Percentiles rank a stretch among this genome's conserved stretches.
These are phyloP conservation scores for Microbotryum intermedium DNA, from an alignment of 1,284 basidiomycete species.

Conservation along the genomic window DNA sequence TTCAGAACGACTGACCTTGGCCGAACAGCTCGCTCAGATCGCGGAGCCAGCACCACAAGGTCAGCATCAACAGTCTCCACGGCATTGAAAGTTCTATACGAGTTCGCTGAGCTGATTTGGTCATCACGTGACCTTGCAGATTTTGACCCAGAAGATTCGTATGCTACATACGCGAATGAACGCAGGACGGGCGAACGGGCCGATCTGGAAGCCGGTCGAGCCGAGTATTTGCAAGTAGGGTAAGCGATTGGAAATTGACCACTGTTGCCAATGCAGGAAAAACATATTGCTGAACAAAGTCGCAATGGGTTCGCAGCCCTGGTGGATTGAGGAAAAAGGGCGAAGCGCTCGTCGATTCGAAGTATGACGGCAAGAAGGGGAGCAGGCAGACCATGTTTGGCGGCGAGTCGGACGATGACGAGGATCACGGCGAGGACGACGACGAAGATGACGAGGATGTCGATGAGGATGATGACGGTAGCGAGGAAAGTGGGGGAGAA, in stretches of 20 bases:
- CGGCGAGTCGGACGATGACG: constrained; percentile 37
- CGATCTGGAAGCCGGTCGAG: constrained; percentile 46
- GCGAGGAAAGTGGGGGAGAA: constrained; percentile 41
- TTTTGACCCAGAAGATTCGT: constrained; percentile 65
- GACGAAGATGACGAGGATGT: constrained; percentile 38
- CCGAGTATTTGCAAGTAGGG: constrained; percentile 78
- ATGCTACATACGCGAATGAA: constrained; percentile 38
- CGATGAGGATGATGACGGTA: constrained; percentile 33
- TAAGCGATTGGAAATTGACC: constrained; percentile 41
- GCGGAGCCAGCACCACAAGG: constrained; percentile 60
- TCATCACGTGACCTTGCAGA: constrained; percentile 44
- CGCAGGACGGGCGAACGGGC: constrained; percentile 27
- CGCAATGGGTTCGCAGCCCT: constrained; percentile 44
- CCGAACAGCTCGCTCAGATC: constrained; percentile 71
- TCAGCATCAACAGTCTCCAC: constrained; percentile 38
- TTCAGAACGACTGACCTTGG: constrained; percentile 47
- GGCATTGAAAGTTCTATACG: too few species aligned
- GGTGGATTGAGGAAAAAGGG: constrained; percentile 56
- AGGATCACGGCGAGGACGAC: constrained; percentile 18
- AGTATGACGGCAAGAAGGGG: constrained; percentile 62
- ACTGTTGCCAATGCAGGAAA: too few species aligned
- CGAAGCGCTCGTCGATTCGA: constrained; percentile 45
- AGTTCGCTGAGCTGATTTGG: not conserved
- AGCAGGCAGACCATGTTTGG: constrained; percentile 54
- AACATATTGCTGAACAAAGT: too few species aligned